Evolutionary conservation across 768 basidiomycete species (phyloP), one percentile per base, ranked within the genome.

Genomic region (Boletus rubropictus): DNA sequence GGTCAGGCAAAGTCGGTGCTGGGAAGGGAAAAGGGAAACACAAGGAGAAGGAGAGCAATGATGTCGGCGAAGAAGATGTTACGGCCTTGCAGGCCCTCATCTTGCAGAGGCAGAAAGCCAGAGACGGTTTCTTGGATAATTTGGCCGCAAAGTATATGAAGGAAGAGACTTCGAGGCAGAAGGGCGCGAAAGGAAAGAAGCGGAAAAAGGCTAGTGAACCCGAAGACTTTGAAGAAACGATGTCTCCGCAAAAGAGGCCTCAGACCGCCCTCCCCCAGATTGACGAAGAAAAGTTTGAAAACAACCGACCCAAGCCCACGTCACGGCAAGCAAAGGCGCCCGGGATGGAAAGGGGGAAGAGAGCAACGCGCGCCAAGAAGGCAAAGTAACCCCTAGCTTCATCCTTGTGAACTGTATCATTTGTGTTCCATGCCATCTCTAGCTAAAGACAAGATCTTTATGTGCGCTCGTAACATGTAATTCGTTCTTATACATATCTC

Each of bases 41-140:
- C 1, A 82, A 77, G 51, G 48, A 49, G 12, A 44, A 64, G 10
- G 42, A 62, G 59, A 54, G 44, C 52, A 65, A 62, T 1, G 73
- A 64, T 2, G 76, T 64, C 6, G 75, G 70, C 4, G 80, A 78
- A 15, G 82, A 79, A 31, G 87, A 89, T 51, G 69, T 77, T 34
- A 84, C 85, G 0, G 77, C 75, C 20, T 72, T 95, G 48, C 83
- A 88, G 55, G 89, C 89, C 2, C 71, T 96, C 46, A 94, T 95
- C 46, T 66, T 86, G 49, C 85, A 84, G 72, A 80, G 81, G 63
- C 81, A 81, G 57, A 80, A 81, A 64, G 79, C 80, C 49, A 75
- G 77, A 68, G 77, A 83, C 51, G 71, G 76, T 39, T 89, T 91
- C 65, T 78, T 93, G 49, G 86, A 93, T 55, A 69, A 68, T 48